Conservation (phyloP, 306 rosid species). For the Pyrus communis region DNA sequence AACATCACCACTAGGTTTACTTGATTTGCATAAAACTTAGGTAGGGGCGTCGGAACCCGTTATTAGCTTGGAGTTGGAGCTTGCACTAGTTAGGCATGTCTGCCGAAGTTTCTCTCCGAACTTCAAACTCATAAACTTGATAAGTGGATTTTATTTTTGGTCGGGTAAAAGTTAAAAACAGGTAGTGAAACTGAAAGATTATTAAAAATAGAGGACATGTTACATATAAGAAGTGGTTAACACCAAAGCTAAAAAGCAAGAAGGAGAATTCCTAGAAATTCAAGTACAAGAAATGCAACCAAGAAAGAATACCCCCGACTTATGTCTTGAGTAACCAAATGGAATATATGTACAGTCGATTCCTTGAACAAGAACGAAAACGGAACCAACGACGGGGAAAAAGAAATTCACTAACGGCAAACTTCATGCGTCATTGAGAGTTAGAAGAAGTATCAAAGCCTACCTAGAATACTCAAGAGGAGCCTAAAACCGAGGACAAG, state of each 20-base stretch:
- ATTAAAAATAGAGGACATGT: not conserved
- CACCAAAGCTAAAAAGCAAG: conserved; percentile 7
- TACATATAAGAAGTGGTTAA: not conserved
- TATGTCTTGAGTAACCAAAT: conserved; percentile 53
- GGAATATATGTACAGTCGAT: conserved; percentile 67
- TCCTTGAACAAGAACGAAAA: conserved; percentile 20
- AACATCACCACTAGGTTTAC: too few relatives aligned
- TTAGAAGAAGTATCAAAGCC: conserved; percentile 63
- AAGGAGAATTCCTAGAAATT: conserved; percentile 14
- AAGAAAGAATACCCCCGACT: conserved; percentile 54
- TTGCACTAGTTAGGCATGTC: too few relatives aligned
- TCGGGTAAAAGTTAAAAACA: too few relatives aligned
- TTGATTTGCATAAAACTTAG: too few relatives aligned
- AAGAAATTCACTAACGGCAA: conserved; percentile 21
- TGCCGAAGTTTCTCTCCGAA: too few relatives aligned
- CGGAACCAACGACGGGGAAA: not conserved
- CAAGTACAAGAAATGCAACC: conserved; percentile 27
- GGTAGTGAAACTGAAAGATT: not conserved
- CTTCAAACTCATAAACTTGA: too few relatives aligned
- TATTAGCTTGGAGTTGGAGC: too few relatives aligned
- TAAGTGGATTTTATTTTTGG: too few relatives aligned
- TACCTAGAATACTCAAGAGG: conserved; percentile 26
- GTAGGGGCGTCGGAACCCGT: too few relatives aligned
- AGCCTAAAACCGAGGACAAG: conserved; percentile 35
- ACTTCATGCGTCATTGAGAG: conserved; percentile 42